A percentile compares a stretch with the other conserved stretches of the same genome.
These are phyloP conservation scores for Papiliotrema nemorosa DNA, from an alignment of 1,284 basidiomycete species.

Conservation along the genomic window DNA sequence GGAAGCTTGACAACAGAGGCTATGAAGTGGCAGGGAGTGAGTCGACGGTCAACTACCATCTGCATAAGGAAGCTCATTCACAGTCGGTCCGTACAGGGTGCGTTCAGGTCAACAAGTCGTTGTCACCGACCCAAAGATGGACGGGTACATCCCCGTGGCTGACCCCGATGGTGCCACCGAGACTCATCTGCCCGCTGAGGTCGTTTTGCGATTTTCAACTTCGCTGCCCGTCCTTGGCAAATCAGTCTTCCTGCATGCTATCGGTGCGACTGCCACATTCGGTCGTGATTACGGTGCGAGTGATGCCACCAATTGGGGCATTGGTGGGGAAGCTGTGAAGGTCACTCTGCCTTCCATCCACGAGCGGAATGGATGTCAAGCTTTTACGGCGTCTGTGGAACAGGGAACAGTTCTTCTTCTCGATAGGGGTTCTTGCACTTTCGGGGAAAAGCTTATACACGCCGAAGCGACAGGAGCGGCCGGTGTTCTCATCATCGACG, in stretches of 20 bases:
- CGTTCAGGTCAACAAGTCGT: constrained; percentile 74
- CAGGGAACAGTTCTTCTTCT: constrained; percentile 26
- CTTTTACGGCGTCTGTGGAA: neutral
- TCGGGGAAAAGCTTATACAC: constrained; percentile 68
- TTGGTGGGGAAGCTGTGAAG: constrained; percentile 9
- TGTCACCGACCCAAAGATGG: constrained; percentile 60
- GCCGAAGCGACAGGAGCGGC: constrained; percentile 66
- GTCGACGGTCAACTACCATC: too few species aligned
- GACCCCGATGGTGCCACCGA: constrained; percentile 27
- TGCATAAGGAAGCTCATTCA: constrained; percentile 1
- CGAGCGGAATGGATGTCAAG: constrained; percentile 14
- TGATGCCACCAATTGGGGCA: constrained; percentile 1
- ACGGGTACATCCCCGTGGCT: constrained; percentile 54
- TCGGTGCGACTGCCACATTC: constrained; percentile 66
- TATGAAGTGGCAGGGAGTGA: constrained; percentile 77
- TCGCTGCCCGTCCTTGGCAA: neutral
- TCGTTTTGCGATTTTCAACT: constrained; percentile 30
- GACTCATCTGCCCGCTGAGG: constrained; percentile 18
- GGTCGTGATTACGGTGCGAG: constrained; percentile 50
- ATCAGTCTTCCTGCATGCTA: constrained; percentile 50
- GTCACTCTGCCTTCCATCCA: constrained; percentile 12
- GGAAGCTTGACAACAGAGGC: constrained; percentile 73
- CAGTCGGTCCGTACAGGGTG: constrained; percentile 79
- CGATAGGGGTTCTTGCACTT: constrained; percentile 69
- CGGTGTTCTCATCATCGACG: constrained; percentile 68